phyloP scores from a whole-genome alignment of 1,139 yeast species.

The Geotrichum histeridarum region DNA sequence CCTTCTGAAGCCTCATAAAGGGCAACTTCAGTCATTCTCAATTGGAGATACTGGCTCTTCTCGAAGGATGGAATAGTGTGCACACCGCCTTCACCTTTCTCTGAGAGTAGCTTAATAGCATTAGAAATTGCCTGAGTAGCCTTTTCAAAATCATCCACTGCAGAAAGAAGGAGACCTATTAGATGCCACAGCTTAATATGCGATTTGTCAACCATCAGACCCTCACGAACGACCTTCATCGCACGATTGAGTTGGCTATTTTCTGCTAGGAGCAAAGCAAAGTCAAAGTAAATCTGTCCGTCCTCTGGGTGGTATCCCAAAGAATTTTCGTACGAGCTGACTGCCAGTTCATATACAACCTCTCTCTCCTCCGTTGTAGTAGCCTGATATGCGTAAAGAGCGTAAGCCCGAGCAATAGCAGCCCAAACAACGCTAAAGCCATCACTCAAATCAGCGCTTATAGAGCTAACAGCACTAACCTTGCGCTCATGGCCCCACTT shows the following conservation, averaged over 20 bases:
- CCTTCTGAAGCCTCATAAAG: constrained; percentile 63
- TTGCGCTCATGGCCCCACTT: constrained; percentile 14
- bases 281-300: constrained; percentile 27
- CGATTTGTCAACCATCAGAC: constrained; percentile 40
- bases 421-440: constrained; percentile 25
- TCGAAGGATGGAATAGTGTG: constrained; percentile 26
- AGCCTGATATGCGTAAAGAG: constrained; percentile 25
- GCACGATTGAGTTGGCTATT: constrained; percentile 30
- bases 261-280: constrained; percentile 33
- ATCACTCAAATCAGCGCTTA: constrained; percentile 14
- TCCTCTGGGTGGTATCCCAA: constrained; percentile 23
- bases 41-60: constrained; percentile 52
- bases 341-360: constrained; percentile 25
- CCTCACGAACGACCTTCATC: constrained; percentile 35
- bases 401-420: constrained; percentile 29
- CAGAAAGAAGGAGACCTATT: constrained; percentile 48
- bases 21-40: constrained; percentile 72
- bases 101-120: constrained; percentile 33
- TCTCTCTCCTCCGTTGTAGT: constrained; percentile 23
- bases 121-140: constrained; percentile 44
- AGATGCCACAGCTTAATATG: constrained; percentile 50
- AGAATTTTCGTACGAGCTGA: constrained; percentile 27
- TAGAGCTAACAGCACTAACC: constrained; percentile 9
- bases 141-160: constrained; percentile 47
- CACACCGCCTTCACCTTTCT: constrained; percentile 27